Evolutionary conservation across 139 green algal species (phyloP), one percentile per base, ranked within the genome.

Genomic region (Eudorina sp.): DNA sequence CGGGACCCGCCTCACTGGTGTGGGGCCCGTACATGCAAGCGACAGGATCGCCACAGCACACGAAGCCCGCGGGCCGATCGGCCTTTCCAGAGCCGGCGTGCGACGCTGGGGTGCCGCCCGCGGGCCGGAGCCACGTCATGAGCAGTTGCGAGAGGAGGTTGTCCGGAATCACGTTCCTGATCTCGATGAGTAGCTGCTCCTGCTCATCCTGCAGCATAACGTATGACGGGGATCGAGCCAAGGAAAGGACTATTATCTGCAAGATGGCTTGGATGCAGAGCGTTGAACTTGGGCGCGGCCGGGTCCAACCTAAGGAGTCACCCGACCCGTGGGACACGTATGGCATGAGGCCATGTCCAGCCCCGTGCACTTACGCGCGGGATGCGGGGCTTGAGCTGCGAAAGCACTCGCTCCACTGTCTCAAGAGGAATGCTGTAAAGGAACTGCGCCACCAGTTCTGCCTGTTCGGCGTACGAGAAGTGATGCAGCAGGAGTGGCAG

Each of bases 381-480:
- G 29, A 97, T 91, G 19, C 60, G 90, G 0, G 94, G 93, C 83
- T 96, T 95, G 34, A 99, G 91, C 95, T 96, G 98, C 3, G 90
- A 76, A 78, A 98, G 85, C 77, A 98, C 94, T 11, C 88, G 85
- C 89, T 96, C 94, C 70, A 98, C 94, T 0, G 94, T 94, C 14
- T 94, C 93, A 5, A 99, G 89, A 9, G 97, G 97, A 70, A 99
- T 99, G 93, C 95, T 90, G 94, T 97, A 99, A 29, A 99, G 92
- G 89, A 99, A 99, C 91, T 99, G 95, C 0, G 95, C 97, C 18
- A 98, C 96, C 41, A 99, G 90, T 80, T 95, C 93, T 14, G 96
- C 95, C 90, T 99, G 97, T 86, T 99, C 97, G 1, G 92, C 88
- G 27, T 78, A 86, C 6, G 73, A 91, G 88, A 99, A 99, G 90